Conservation (phyloP, 495 filamentous ascomycete species). For the Penicillium psychrofluorescens region DNA sequence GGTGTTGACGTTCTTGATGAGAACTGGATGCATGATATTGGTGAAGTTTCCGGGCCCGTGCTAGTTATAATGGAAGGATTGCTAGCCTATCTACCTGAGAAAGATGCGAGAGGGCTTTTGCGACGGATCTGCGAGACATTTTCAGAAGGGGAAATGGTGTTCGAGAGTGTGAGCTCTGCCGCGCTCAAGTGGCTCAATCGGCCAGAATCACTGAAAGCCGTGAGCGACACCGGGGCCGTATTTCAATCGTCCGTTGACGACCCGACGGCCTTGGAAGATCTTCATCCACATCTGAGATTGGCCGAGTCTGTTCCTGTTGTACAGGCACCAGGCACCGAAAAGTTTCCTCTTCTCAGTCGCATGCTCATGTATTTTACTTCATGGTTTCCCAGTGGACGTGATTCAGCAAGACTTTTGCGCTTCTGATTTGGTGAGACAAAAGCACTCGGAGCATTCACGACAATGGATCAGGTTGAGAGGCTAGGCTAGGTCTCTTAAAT, state of each 20-base stretch:
- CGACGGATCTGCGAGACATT: background rate
- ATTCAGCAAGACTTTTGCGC: background rate
- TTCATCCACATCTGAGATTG: background rate
- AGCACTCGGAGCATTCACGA: background rate
- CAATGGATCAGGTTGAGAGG: background rate
- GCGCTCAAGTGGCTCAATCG: background rate
- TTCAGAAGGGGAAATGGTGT: background rate
- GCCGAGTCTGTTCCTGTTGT: background rate
- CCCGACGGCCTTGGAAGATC: background rate
- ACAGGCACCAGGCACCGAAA: background rate
- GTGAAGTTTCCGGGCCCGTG: background rate
- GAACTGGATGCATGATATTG: background rate
- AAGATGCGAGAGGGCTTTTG: background rate
- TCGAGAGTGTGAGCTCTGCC: background rate
- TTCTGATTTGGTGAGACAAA: background rate
- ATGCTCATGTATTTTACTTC: background rate
- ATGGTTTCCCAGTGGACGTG: background rate
- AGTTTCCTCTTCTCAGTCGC: background rate
- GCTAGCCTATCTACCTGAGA: background rate
- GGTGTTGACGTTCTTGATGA: background rate
- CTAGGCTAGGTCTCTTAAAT: background rate
- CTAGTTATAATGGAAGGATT: background rate
- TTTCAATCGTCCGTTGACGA: background rate
- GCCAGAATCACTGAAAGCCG: background rate
- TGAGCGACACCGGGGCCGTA: background rate